Base-by-base conservation (phyloP, 1,139 yeast species). In the Sugiyamaella novakii region DNA sequence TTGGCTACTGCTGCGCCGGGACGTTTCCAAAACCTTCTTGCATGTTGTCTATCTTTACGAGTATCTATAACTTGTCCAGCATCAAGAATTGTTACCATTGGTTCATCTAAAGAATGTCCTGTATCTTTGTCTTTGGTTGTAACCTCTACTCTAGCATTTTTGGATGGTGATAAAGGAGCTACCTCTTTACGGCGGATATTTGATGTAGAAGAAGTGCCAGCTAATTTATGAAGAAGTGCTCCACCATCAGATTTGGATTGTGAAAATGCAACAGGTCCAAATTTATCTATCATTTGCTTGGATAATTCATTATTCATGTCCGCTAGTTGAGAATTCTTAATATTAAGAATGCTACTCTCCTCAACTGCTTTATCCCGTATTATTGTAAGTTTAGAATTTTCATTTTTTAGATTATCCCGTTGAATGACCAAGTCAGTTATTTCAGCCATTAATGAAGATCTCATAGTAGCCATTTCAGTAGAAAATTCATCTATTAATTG, bases 241-340 rank as follows among this genome's bases (percentile, higher is more conserved):
- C 40, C 40, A 11, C 37, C 43, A 18, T 42, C 39, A 8, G 40
- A 36, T 22, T 15, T 24, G 4, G 40, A 15, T 21, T 22, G 48
- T 29, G 25, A 46, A 28, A 41, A 41, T 12, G 46, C 46, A 25
- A 33, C 25, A 5, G 63, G 58, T 14, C 67, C 69, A 50, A 63
- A 65, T 59, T 66, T 65, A 37, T 67, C 71, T 41, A 63, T 59
- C 33, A 71, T 61, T 50, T 68, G 71, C 36, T 60, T 54, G 33
- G 64, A 60, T 30, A 72, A 60, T 51, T 68, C 73, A 36, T 65
- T 63, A 53, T 70, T 70, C 63, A 70, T 59, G 27, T 69, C 72
- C 1, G 62, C 60, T 33, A 72, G 60, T 54, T 71, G 73, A 17
- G 64, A 48, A 51, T 69, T 67, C 49, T 66, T 63, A 30, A 65